Base-by-base conservation (phyloP, 1,139 yeast species). In the Candida albicans region DNA sequence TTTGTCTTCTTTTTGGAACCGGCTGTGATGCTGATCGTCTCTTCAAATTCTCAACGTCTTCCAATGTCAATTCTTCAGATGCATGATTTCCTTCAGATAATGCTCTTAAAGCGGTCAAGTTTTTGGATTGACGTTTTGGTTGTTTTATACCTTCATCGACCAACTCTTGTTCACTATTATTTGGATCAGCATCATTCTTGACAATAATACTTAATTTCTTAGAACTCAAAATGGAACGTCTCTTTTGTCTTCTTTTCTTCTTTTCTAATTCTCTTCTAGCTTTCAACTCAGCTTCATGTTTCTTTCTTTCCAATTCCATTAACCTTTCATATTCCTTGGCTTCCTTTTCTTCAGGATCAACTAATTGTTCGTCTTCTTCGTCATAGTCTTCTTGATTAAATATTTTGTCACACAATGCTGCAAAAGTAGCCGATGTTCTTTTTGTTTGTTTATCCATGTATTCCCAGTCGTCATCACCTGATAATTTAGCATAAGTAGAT, bases 341-440 rank as follows among this genome's bases (percentile, higher is more conserved):
- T 47, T 67, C 65, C 65, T 60, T 72, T 59, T 75, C 86, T 64
- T 75, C 79, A 40, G 70, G 75, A 49, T 74, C 79, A 8, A 69
- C 62, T 50, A 74, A 64, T 40, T 64, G 67, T 54, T 77, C 82
- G 49, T 81, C 87, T 46, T 76, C 80, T 53, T 75, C 76, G 52
- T 80, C 80, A 57, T 81, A 80, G 3, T 64, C 69, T 53, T 74
- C 78, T 53, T 74, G 77, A 51, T 80, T 84, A 65, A 85, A 85
- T 47, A 85, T 80, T 60, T 81, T 82, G 64, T 85, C 91, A 70
- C 89, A 84, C 39, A 85, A 68, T 4, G 85, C 77, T 9, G 90
- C 93, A 68, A 85, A 85, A 45, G 87, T 86, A 10, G 88, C 83
- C 31, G 88, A 81, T 2, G 90, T 83, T 64, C 93, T 75, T 64